Evolutionary conservation across 805 yeast species (phyloP).

Genomic region (Yarrowia yakushimensis): DNA sequence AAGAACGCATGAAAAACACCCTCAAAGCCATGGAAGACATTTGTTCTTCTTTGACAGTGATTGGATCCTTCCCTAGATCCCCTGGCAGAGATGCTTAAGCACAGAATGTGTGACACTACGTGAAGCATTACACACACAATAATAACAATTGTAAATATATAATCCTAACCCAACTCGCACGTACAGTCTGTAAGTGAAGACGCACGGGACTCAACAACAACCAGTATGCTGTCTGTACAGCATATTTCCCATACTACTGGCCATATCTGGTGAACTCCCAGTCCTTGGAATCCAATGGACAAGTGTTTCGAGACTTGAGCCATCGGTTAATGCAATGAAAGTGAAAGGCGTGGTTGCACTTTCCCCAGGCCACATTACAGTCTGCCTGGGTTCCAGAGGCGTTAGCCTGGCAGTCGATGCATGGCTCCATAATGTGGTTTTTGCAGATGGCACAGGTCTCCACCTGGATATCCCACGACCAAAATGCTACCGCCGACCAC

Average conservation of each 20-base stretch:
- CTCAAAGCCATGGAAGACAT: slow-evolving; percentile 21
- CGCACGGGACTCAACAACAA: background rate
- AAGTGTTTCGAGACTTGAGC: slow-evolving; percentile 91
- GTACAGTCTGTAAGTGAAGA: too few species aligned
- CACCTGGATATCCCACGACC: slow-evolving; percentile 98
- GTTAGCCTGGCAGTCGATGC: slow-evolving; percentile 90
- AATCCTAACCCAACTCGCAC: slow-evolving; percentile 16
- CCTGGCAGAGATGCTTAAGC: background rate
- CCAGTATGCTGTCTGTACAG: background rate
- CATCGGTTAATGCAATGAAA: slow-evolving; percentile 94
- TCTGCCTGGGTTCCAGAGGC: slow-evolving; percentile 60
- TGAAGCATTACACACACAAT: background rate
- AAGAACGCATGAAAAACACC: slow-evolving; percentile 13
- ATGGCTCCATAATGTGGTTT: slow-evolving; percentile 96
- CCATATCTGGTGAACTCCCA: slow-evolving; percentile 81
- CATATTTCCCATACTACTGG: slow-evolving; percentile 33
- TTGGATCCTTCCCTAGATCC: slow-evolving; percentile 32
- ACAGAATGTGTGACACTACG: too few species aligned
- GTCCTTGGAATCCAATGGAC: slow-evolving; percentile 92
- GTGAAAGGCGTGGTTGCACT: slow-evolving; percentile 97
- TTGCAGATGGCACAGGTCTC: slow-evolving; percentile 98
- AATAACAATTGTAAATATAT: slow-evolving; percentile 2
- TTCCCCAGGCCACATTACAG: slow-evolving; percentile 96
- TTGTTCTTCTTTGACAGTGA: slow-evolving; percentile 34
- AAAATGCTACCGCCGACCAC: slow-evolving; percentile 99